Evolutionary conservation across 345 rosid species (phyloP).

Genomic region (Atalantia buxifolia): DNA sequence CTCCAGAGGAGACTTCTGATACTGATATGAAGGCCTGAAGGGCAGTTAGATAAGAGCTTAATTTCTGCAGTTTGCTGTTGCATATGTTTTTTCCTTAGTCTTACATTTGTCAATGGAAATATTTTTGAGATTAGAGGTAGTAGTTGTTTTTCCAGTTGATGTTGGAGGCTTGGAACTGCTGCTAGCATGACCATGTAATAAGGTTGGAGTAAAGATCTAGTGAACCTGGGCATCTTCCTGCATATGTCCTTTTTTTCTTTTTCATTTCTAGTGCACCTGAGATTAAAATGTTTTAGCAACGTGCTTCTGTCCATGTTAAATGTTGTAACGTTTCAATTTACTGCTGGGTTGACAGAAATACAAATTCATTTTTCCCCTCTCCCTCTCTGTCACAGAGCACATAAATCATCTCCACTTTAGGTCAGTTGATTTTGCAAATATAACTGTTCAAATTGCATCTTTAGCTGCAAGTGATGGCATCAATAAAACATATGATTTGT

Average conservation of each 20-base stretch:
- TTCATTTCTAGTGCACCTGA: not conserved
- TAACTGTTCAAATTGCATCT: not conserved
- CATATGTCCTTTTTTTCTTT: too few species aligned
- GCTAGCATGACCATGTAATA: not conserved
- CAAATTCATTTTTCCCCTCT: not conserved
- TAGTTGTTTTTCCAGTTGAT: not conserved
- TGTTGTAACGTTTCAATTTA: not conserved
- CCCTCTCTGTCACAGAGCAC: not conserved
- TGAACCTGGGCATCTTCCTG: not conserved
- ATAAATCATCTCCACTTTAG: not conserved
- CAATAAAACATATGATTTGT: not conserved
- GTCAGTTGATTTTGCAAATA: not conserved
- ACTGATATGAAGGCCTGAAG: not conserved
- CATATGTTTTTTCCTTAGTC: not conserved
- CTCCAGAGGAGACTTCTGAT: not conserved
- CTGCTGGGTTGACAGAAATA: not conserved
- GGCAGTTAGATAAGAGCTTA: not conserved
- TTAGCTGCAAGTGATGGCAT: not conserved
- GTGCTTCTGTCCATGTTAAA: not conserved
- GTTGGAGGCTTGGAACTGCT: not conserved
- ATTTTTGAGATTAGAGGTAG: not conserved
- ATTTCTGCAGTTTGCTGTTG: conserved; percentile 4
- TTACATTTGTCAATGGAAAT: not conserved
- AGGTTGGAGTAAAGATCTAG: not conserved
- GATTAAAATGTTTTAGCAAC: not conserved